These are phyloP conservation scores for Acacia confusa DNA, from an alignment of 306 rosid genomes.

Conservation along the genomic window DNA sequence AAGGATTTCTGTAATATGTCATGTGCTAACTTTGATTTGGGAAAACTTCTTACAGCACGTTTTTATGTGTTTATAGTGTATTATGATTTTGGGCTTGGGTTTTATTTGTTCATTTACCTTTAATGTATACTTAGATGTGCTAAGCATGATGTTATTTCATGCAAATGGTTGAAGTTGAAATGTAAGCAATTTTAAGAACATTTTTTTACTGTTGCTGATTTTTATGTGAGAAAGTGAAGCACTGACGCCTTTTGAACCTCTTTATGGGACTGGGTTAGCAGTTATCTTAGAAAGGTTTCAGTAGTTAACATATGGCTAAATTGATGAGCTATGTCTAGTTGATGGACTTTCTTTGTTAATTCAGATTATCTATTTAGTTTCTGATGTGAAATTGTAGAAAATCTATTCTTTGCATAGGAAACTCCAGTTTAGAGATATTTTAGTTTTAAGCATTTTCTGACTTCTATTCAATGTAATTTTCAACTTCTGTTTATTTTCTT, in stretches of 20 bases:
- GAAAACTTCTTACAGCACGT: neutral
- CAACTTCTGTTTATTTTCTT: neutral
- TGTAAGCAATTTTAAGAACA: neutral
- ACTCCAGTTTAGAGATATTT: neutral
- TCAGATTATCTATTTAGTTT: neutral
- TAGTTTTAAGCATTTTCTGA: neutral
- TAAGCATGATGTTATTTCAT: neutral
- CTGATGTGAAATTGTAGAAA: neutral
- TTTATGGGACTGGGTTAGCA: neutral
- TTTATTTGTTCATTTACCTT: conserved; percentile 26
- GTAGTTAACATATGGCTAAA: neutral
- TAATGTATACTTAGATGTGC: conserved; percentile 1
- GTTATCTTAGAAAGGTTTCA: neutral
- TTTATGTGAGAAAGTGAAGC: neutral
- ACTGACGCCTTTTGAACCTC: neutral
- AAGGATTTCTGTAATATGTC: conserved; percentile 23
- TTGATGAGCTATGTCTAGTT: neutral
- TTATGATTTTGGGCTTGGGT: neutral
- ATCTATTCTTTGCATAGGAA: neutral
- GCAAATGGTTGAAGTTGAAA: neutral
- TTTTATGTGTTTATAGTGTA: neutral
- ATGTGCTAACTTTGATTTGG: conserved; percentile 2
- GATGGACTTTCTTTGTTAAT: neutral
- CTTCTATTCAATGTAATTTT: neutral
- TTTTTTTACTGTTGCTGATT: neutral